Base-by-base conservation (phyloP, 2,329 filamentous ascomycete species). In the Xylaria hypoxylon region DNA sequence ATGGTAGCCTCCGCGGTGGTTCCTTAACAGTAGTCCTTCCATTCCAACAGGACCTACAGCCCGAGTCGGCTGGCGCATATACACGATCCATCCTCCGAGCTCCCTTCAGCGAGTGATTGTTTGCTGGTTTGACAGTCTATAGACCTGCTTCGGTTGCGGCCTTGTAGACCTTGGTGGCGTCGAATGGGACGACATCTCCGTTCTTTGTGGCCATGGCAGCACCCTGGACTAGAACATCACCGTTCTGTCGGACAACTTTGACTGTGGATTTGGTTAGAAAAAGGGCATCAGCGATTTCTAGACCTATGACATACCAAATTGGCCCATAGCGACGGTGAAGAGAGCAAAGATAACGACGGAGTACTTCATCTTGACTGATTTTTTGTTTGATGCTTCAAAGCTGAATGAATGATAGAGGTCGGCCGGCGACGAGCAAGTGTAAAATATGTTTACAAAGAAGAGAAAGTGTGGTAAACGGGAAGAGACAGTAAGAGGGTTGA, bases 301-400 rank as follows among this genome's bases (percentile, higher is more conserved):
- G 1, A 19, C 5, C 2, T 1, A 24, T n/a, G 24, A 72, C 74
- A 59, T 75, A 77, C 76, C 63, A 26, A 76, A 71, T 59, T 77
- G 78, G 63, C 83, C 85, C 72, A 83, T 75, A 72, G 80, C 83
- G 73, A 81, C 78, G 62, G 82, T 78, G 76, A 80, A 78, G 68
- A 87, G 76, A 68, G 84, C 78, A 71, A 85, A 77, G 68, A 86
- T 64, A 73, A 81, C 79, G 72, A 83, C 68, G 65, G 82, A 80
- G 81, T 83, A 83, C 81, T 86, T 83, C 85, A 87, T 87, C 66
- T 80, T 86, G 82, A 78, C 75, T 72, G 74, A 63, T 73, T 70
- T 59, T 44, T 68, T 65, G 64, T 64, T 69, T 68, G 58, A 68
- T 69, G 64, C 65, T 72, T 63, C 59, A 62, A 73, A 67, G 71